Percentiles rank a stretch among this genome's conserved stretches.
Conservation (phyloP, 257 asterid genomes). For the Schizonepeta tenuifolia region DNA sequence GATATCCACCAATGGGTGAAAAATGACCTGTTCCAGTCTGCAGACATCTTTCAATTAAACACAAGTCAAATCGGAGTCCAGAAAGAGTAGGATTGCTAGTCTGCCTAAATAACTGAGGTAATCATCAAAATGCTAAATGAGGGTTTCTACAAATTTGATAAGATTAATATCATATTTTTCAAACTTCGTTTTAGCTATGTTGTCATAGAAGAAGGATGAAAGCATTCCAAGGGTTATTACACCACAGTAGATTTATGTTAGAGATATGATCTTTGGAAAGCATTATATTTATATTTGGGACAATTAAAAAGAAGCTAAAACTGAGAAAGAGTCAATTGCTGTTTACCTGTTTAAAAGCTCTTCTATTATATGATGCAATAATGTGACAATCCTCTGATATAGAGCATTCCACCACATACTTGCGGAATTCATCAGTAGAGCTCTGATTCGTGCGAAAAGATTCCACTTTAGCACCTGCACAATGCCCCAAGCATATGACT, state of each 20-base stretch:
- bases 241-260: neutral
- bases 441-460: constrained; percentile 68
- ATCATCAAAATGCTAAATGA: neutral
- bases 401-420: constrained; percentile 52
- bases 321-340: neutral
- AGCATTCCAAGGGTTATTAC: neutral
- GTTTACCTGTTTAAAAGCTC: constrained; percentile 57
- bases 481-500: constrained; percentile 73
- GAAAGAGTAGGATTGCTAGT: neutral
- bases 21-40: constrained; percentile 86
- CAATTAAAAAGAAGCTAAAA: neutral
- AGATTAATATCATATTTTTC: neutral
- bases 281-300: neutral
- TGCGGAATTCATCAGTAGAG: constrained; percentile 63
- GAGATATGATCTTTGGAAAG: neutral
- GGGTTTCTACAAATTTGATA: neutral
- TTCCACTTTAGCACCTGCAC: constrained; percentile 78
- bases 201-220: too few species aligned
- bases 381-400: constrained; percentile 61
- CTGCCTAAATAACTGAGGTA: neutral
- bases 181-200: neutral
- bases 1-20: constrained; percentile 89
- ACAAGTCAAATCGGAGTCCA: neutral
- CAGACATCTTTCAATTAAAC: neutral
- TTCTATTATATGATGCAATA: constrained; percentile 69